Conservation (phyloP, 257 asterid species). For the Penstemon newberryi region DNA sequence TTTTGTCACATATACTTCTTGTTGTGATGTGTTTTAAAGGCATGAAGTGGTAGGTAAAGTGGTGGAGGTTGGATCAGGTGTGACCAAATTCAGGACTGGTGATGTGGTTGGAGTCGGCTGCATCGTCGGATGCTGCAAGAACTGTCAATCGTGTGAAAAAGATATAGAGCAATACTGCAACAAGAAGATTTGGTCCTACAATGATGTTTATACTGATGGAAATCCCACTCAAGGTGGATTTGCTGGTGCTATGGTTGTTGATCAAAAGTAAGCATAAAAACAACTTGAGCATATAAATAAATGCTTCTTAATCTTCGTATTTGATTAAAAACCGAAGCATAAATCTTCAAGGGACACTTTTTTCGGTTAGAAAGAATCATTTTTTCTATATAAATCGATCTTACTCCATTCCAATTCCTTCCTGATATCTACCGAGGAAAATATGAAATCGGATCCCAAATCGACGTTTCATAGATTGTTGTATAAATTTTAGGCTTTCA, state of each 20-base stretch:
- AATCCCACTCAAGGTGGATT: slow-evolving; percentile 92
- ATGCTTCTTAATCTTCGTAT: no score
- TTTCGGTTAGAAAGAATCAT: no score
- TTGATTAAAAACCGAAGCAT: no score
- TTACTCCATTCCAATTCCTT: no score
- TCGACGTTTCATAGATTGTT: no score
- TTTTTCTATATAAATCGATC: no score
- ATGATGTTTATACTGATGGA: slow-evolving; percentile 87
- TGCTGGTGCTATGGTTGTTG: slow-evolving; percentile 71
- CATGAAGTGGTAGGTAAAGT: slow-evolving; percentile 97
- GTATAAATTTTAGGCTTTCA: no score
- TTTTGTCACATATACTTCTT: neutral
- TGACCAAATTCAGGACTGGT: slow-evolving; percentile 66
- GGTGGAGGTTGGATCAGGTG: slow-evolving; percentile 75
- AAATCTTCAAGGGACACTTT: no score
- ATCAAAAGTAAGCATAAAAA: slow-evolving; percentile 63
- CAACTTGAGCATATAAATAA: neutral
- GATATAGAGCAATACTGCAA: slow-evolving; percentile 90
- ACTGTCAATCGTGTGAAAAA: slow-evolving; percentile 62
- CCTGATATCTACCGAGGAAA: no score
- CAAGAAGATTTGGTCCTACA: slow-evolving; percentile 93
- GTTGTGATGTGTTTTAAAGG: slow-evolving; percentile 38
- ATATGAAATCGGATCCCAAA: no score
- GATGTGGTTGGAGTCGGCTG: slow-evolving; percentile 83
- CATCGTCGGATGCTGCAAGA: slow-evolving; percentile 74